Conservation (phyloP, 345 rosid species). For the Citrus inodora region DNA sequence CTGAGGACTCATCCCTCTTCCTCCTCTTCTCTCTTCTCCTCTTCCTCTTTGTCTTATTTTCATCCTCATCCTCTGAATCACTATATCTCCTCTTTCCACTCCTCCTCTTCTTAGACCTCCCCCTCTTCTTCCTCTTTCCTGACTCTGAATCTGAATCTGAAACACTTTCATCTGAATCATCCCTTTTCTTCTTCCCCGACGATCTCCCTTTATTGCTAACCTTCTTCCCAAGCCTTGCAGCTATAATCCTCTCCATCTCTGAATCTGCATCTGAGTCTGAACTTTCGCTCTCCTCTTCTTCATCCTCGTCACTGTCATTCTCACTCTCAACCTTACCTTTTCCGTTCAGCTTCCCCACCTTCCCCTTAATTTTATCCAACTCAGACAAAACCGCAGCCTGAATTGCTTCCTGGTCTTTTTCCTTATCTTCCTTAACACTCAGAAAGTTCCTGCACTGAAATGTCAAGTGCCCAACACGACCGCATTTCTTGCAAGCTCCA, state of each 20-base stretch:
- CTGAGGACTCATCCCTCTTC: slow-evolving; percentile 44
- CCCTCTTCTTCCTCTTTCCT: slow-evolving; percentile 61
- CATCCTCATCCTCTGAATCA: slow-evolving; percentile 64
- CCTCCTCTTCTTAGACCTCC: slow-evolving; percentile 75
- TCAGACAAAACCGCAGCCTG: slow-evolving; percentile 66
- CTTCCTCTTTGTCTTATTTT: slow-evolving; percentile 44
- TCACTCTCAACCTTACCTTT: slow-evolving; percentile 35
- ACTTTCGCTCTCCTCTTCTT: slow-evolving; percentile 76
- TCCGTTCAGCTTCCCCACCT: slow-evolving; percentile 36
- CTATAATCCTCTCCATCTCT: slow-evolving; percentile 89
- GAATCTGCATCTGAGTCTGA: slow-evolving; percentile 81
- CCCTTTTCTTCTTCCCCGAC: slow-evolving; percentile 37
- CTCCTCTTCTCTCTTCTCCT: slow-evolving; percentile 63
- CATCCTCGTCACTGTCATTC: slow-evolving; percentile 58
- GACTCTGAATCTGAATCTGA: slow-evolving; percentile 48
- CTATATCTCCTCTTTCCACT: slow-evolving; percentile 49
- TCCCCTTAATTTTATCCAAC: slow-evolving; percentile 68
- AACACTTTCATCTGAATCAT: slow-evolving; percentile 35
- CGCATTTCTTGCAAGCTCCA: slow-evolving; percentile 88
- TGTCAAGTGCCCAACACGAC: slow-evolving; percentile 90
- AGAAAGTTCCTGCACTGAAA: slow-evolving; percentile 86
- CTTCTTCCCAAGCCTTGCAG: slow-evolving; percentile 73
- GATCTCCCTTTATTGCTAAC: slow-evolving; percentile 30
- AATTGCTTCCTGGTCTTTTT: slow-evolving; percentile 54
- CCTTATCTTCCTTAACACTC: slow-evolving; percentile 78